These are phyloP conservation scores for Colletotrichum sidae DNA, from an alignment of 2,329 filamentous ascomycete genomes.

Conservation along the genomic window DNA sequence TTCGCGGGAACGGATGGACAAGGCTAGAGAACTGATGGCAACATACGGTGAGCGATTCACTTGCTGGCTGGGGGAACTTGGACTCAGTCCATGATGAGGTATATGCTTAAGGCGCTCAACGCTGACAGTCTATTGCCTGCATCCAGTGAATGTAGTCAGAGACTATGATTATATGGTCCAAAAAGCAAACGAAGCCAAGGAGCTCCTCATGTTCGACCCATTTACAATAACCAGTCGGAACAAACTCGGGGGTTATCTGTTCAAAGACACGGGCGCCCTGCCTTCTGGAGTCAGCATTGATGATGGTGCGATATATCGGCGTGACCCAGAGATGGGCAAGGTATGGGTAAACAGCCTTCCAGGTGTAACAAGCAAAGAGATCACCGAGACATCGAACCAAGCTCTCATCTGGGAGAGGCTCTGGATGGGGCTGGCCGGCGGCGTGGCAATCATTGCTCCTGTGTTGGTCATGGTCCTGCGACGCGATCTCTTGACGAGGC, in stretches of 20 bases:
- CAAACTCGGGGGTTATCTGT: background rate
- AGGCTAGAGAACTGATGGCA: background rate
- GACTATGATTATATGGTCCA: conserved; percentile 1
- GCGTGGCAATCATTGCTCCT: background rate
- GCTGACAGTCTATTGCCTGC: background rate
- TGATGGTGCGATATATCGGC: background rate
- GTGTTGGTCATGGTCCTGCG: background rate
- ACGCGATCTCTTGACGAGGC: background rate
- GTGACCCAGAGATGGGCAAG: background rate
- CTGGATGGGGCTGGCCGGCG: background rate
- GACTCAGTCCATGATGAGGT: background rate
- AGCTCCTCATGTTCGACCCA: background rate
- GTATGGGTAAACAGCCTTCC: background rate
- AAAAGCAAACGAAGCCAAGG: background rate
- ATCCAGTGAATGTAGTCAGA: background rate
- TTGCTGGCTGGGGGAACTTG: background rate
- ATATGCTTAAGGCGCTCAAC: background rate
- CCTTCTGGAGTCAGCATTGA: background rate
- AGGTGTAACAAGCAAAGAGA: background rate
- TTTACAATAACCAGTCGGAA: background rate
- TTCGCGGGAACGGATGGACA: background rate
- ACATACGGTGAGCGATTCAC: conserved; percentile 4
- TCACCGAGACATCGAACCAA: background rate
- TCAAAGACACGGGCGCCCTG: background rate
- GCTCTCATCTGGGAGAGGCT: conserved; percentile 6